These are phyloP conservation scores for Hericium rajendrae DNA, from an alignment of 768 basidiomycete genomes.

Conservation along the genomic window DNA sequence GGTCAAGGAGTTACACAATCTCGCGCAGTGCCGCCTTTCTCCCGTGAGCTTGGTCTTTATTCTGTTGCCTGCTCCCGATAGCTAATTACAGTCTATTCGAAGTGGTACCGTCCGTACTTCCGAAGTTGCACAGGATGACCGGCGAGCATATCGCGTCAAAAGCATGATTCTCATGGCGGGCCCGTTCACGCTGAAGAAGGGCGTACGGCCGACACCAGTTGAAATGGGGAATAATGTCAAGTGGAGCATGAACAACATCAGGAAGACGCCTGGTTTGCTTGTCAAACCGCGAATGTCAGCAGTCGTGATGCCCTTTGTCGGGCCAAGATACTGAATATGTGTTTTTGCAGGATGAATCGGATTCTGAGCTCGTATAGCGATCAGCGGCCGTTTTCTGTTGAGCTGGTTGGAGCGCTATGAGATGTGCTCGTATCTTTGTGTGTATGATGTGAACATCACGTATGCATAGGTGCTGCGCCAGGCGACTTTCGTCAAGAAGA, in stretches of 20 bases:
- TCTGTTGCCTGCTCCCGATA: background rate
- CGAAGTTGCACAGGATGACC: background rate
- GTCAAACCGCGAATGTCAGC: background rate
- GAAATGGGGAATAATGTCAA: too few relatives aligned
- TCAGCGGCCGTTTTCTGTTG: constrained; percentile 45
- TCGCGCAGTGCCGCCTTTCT: constrained; percentile 11
- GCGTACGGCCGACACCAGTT: too few relatives aligned
- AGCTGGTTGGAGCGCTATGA: constrained; percentile 45
- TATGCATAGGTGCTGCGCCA: constrained; percentile 40
- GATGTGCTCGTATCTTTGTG: background rate
- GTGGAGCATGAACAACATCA: background rate
- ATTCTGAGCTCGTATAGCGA: constrained; percentile 41
- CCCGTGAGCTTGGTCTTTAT: constrained; percentile 19
- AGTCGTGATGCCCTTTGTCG: too few relatives aligned
- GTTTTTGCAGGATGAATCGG: constrained; percentile 24
- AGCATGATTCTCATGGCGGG: background rate
- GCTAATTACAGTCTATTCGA: background rate
- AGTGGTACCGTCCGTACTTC: background rate
- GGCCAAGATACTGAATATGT: background rate
- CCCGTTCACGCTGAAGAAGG: background rate
- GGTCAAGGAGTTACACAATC: background rate
- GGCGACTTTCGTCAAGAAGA: constrained; percentile 42
- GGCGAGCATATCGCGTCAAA: background rate
- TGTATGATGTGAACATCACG: background rate
- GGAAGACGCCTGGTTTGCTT: background rate